These are phyloP conservation scores for Cladosporium sp. DNA, from an alignment of 2,329 filamentous ascomycete genomes.

Conservation along the genomic window DNA sequence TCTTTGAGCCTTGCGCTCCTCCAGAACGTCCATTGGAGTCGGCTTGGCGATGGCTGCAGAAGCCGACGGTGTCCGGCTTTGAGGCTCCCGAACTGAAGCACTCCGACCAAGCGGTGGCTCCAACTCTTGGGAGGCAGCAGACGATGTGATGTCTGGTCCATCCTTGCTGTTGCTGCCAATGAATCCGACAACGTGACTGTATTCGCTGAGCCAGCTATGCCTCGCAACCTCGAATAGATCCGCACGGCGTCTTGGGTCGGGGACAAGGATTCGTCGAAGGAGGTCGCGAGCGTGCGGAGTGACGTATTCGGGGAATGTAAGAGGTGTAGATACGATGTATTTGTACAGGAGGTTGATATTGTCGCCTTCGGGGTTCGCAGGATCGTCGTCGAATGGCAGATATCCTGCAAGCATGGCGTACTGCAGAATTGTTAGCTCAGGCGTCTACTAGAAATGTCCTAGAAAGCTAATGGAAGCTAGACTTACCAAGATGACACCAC, in stretches of 20 bases:
- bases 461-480: not conserved
- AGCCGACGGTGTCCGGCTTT: slow-evolving; percentile 42
- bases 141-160: slow-evolving; percentile 76
- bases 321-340: slow-evolving; percentile 94
- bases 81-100: slow-evolving; percentile 83
- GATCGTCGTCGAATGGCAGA: slow-evolving; percentile 95
- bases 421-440: slow-evolving; percentile 45
- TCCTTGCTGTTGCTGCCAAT: slow-evolving; percentile 95
- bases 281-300: slow-evolving; percentile 93
- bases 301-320: slow-evolving; percentile 98
- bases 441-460: not conserved
- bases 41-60: slow-evolving; percentile 12
- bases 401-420: slow-evolving; percentile 99
- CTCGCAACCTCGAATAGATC: slow-evolving; percentile 96
- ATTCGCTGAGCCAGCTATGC: slow-evolving; percentile 97
- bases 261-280: slow-evolving; percentile 86
- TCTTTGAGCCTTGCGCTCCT: slow-evolving; percentile 46
- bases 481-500: slow-evolving; percentile 92
- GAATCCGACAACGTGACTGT: slow-evolving; percentile 91
- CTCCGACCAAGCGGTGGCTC: slow-evolving; percentile 73
- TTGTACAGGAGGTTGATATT: slow-evolving; percentile 99
- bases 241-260: slow-evolving; percentile 88
- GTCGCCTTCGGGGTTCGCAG: slow-evolving; percentile 95
- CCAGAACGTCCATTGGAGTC: slow-evolving; percentile 17
- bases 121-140: slow-evolving; percentile 52